Base-by-base conservation (phyloP, 2,329 filamentous ascomycete species). In the Colletotrichum destructivum region DNA sequence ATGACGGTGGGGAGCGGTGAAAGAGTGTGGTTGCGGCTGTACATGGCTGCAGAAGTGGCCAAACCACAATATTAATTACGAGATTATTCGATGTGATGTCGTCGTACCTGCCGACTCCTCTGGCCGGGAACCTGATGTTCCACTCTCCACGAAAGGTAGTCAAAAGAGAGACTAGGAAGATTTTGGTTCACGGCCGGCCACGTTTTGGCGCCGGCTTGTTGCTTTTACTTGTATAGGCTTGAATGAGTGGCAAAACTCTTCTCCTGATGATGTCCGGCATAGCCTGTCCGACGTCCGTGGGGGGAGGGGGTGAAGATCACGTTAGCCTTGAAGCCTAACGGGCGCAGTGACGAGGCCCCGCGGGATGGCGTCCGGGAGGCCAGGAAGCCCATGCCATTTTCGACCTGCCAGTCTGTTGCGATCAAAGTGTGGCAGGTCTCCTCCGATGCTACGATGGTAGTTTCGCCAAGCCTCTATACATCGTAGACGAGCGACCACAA, bases 1-100 rank as follows among this genome's bases (percentile, higher is more conserved):
- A 83, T 77, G 26, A 78, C 77, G 5, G 74, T 67, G 4, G 81
- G 80, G 35, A 84, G 75, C 4, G 82, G 81, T 5, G 76, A 74
- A 31, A 84, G 76, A 23, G 77, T 80, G 47, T 71, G 40, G 54
- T 12, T 35, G 46, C 42, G 44, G 31, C 46, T 63, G 16, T 55
- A 60, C 69, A 71, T 71, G 54, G 4, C 26, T 21, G 52, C 2
- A 38, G 9, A 47, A 1, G 40, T 11, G n/a, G 7, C 16, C 42
- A n/a, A 26, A 35, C 31, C 31, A 31, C 13, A 15, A 23, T 57
- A 40, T 67, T 55, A 56, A 40, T 67, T 44, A 56, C 15, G 31
- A 9, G 55, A 31, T 62, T 44, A 31, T 40, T 31, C 31, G 7
- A 31, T 23, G 51, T 40, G 44, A 51, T 26, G 68, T 62, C 63